Evolutionary conservation across 164 flowering plant species (phyloP).

Genomic region (Aristolochia californica): DNA sequence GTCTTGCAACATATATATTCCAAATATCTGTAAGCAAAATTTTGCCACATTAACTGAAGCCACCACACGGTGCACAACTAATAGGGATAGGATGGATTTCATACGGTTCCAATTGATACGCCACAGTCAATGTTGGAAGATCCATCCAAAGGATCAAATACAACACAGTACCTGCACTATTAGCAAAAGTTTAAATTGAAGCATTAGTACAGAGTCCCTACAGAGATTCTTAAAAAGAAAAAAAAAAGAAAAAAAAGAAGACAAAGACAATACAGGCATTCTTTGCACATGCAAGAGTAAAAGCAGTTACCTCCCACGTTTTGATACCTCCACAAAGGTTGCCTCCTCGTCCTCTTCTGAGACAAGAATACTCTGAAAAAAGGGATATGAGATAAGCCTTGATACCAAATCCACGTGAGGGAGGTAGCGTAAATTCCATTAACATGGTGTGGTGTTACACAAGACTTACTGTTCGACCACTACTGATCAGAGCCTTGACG

Average conservation of each 20-base stretch:
- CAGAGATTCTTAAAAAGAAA: background rate
- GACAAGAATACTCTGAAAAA: constrained; percentile 72
- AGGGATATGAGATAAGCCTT: background rate
- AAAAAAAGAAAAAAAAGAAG: background rate
- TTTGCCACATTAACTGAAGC: background rate
- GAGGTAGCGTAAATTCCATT: background rate
- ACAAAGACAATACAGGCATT: too few relatives aligned
- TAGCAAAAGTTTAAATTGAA: constrained; percentile 2
- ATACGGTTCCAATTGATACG: constrained; percentile 94
- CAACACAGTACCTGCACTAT: constrained; percentile 64
- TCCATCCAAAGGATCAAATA: constrained; percentile 96
- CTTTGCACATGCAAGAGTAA: constrained; percentile 10
- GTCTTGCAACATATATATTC: constrained; percentile 59
- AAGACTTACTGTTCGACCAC: constrained; percentile 83
- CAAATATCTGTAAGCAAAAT: constrained; percentile 55
- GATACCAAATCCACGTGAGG: background rate
- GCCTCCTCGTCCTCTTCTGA: constrained; percentile 99
- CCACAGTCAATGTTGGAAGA: constrained; percentile 99
- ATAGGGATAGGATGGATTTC: constrained; percentile 5
- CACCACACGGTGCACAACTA: background rate
- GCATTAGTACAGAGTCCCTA: background rate
- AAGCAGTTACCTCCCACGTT: constrained; percentile 67
- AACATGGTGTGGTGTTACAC: background rate
- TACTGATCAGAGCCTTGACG: constrained; percentile 84
- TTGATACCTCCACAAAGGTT: constrained; percentile 62